phyloP scores from a whole-genome alignment of 2,329 filamentous ascomycete species.

The Didymella pinodella region DNA sequence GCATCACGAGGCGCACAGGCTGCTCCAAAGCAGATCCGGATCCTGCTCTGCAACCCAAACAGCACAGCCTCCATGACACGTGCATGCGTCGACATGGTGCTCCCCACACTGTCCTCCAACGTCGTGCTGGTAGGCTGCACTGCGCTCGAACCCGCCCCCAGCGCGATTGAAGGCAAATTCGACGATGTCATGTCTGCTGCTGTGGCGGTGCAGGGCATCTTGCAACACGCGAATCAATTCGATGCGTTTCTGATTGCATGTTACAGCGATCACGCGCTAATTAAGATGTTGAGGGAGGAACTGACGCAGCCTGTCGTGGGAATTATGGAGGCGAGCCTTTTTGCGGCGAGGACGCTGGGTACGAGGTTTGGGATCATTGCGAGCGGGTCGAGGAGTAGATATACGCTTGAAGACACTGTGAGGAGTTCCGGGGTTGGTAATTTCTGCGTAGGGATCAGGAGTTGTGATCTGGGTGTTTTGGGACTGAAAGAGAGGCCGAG shows the following conservation, averaged over 20 bases:
- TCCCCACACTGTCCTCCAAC: conserved; percentile 56
- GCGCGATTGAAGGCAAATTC: conserved; percentile 60
- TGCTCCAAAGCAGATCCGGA: conserved; percentile 41
- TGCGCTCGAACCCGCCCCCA: conserved; percentile 57
- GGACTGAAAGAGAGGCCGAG: conserved; percentile 54
- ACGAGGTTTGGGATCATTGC: conserved; percentile 57
- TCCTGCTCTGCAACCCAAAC: conserved; percentile 61
- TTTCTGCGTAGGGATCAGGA: conserved; percentile 55
- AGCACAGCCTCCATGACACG: conserved; percentile 58
- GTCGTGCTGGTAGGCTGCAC: conserved; percentile 62
- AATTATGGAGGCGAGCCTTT: conserved; percentile 62
- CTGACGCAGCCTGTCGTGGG: conserved; percentile 56
- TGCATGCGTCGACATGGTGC: conserved; percentile 56
- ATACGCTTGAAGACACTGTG: conserved; percentile 54
- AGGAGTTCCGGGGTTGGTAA: conserved; percentile 53
- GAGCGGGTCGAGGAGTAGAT: conserved; percentile 51
- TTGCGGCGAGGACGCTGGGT: conserved; percentile 60
- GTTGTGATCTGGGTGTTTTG: conserved; percentile 55
- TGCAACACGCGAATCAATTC: conserved; percentile 55
- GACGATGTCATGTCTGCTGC: conserved; percentile 62
- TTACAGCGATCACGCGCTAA: conserved; percentile 59
- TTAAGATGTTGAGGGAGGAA: conserved; percentile 58
- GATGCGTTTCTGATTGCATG: conserved; percentile 60
- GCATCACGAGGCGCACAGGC: conserved; percentile 16
- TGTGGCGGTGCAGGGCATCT: conserved; percentile 56